Evolutionary conservation across 2,329 filamentous ascomycete species (phyloP), one percentile per base, ranked within the genome.

Genomic region (Cladosporium cucumerinum): DNA sequence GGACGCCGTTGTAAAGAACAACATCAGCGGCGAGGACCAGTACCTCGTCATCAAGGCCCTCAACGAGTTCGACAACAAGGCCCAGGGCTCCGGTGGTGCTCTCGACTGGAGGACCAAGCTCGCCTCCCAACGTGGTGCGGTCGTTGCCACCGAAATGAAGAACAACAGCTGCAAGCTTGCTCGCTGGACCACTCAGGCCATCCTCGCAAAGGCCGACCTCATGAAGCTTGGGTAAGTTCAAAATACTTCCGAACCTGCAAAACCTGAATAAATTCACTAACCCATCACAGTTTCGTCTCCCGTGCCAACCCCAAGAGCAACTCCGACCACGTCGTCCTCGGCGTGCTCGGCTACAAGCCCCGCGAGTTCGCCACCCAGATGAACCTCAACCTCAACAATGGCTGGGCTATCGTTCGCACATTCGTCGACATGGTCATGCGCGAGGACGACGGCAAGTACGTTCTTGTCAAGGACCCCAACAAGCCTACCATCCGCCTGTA

Each of bases 131-230:
- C 90, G 95, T 74, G 95, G 95, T 87, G 95, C 95, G 65, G 94
- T 99, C 51, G 91, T 99, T 28, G 95, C 95, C 23, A 99, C 95
- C 14, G 95, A 99, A 84, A 99, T 99, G 95, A 99, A 99, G 91
- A 99, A 99, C 87, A 99, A 99, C 87, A 93, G 89, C 76, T 96
- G 92, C 90, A 99, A 99, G 85, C 89, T 99, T 68, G 95, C 95
- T 65, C 86, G 95, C 78, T 99, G 95, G 95, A 97, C 95, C 34
- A 92, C 94, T 51, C 95, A 99, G 84, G 92, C 90, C 76, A 97
- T 99, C 75, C 87, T 99, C 65, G 93, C 94, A 78, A 93, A 93
- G 82, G 93, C 95, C n/a, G 95, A 99, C 77, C 85, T 93, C 71
- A 97, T 99, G 93, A 99, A 98, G 85, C 88, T 99, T 78, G 95